Evolutionary conservation across 768 basidiomycete species (phyloP).

Genomic region (Fibroporia radiculosa): DNA sequence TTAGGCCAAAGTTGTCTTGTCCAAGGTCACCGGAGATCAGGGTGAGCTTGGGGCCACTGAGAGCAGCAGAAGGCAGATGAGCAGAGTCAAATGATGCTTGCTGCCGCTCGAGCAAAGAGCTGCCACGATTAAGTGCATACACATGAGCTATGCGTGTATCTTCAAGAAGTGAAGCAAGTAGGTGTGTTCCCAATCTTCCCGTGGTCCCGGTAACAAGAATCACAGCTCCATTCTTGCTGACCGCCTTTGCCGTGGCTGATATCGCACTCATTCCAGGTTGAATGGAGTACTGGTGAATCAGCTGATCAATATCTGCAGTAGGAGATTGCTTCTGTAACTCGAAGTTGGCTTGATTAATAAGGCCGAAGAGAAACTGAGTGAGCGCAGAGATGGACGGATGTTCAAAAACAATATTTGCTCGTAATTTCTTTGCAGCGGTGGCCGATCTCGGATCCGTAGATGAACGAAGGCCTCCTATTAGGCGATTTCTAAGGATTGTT

Average conservation of each 20-base stretch:
- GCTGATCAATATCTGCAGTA: slow-evolving; percentile 13
- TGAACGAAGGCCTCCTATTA: slow-evolving; percentile 21
- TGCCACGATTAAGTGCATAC: slow-evolving; percentile 21
- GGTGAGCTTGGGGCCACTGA: slow-evolving; percentile 9
- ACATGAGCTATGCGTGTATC: slow-evolving; percentile 12
- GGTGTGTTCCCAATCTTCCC: slow-evolving; percentile 22
- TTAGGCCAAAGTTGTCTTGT: slow-evolving; percentile 13
- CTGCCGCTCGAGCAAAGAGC: slow-evolving; percentile 7
- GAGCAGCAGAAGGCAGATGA: slow-evolving; percentile 7
- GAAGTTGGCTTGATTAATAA: too few relatives aligned
- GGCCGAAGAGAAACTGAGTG: not conserved
- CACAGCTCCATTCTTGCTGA: slow-evolving; percentile 10
- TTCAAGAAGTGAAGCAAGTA: slow-evolving; percentile 18
- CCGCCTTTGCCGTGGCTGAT: not conserved
- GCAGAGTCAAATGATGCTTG: slow-evolving; percentile 10
- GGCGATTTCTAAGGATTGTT: slow-evolving; percentile 26
- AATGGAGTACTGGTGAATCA: slow-evolving; percentile 34
- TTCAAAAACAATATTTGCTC: slow-evolving; percentile 10
- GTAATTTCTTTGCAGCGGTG: slow-evolving; percentile 1
- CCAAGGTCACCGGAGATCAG: slow-evolving; percentile 15
- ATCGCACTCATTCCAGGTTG: too few relatives aligned
- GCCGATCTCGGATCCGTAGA: slow-evolving; percentile 1
- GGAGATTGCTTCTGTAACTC: too few relatives aligned
- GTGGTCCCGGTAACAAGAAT: slow-evolving; percentile 28
- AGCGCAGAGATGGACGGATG: slow-evolving; percentile 12